Conservation (phyloP, 495 filamentous ascomycete genomes). For the Cudoniella acicularis region DNA sequence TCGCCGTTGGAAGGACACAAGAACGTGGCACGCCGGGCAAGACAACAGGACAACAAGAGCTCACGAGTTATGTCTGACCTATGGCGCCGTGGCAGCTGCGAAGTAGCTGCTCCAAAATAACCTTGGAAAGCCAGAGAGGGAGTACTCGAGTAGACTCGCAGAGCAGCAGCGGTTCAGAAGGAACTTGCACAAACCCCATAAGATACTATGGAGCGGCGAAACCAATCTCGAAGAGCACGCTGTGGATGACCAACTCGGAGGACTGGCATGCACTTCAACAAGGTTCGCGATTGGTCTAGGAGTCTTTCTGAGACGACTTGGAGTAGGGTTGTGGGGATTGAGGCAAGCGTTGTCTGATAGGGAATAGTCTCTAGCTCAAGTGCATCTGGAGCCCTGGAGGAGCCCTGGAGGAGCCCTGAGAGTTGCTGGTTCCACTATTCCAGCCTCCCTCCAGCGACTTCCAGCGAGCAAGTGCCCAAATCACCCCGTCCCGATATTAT, state of each 20-base stretch:
- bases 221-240: not conserved
- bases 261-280: constrained; percentile 15
- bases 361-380: constrained; percentile 7
- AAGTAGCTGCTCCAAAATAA: too few species aligned
- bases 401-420: constrained; percentile 1
- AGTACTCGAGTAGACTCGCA: too few species aligned
- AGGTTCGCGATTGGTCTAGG: constrained; percentile 10
- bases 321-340: constrained; percentile 8
- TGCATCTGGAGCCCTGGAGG: not conserved
- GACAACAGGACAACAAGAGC: not conserved
- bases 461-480: too few species aligned
- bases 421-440: too few species aligned
- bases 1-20: too few species aligned
- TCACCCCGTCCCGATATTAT: too few species aligned
- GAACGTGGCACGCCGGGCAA: too few species aligned
- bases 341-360: constrained; percentile 13
- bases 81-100: not conserved
- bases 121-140: too few species aligned
- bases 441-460: too few species aligned
- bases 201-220: not conserved
- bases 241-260: constrained; percentile 21
- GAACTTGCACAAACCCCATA: not conserved
- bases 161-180: too few species aligned
- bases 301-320: constrained; percentile 15
- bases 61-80: not conserved